Evolutionary conservation across 192 early-diverging fungal genomes (phyloP).

Genomic region (Coemansia erecta): DNA sequence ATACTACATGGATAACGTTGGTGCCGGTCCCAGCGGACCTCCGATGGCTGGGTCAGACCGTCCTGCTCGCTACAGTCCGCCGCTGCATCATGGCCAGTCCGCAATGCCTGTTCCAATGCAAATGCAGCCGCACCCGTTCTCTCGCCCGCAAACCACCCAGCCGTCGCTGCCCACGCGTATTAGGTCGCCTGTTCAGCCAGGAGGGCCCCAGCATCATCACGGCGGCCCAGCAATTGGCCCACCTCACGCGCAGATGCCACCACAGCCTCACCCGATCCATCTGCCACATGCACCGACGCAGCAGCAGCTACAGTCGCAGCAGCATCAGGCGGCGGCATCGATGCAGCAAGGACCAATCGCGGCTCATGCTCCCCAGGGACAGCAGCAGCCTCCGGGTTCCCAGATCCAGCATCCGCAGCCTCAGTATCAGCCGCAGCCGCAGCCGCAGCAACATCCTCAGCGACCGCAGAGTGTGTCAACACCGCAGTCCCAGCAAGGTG

Average conservation of each 20-base stretch:
- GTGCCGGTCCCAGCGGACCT: constrained; percentile 8
- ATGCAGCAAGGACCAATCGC: background rate
- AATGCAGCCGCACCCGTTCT: constrained; percentile 1
- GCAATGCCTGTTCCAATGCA: constrained; percentile 34
- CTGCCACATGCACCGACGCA: background rate
- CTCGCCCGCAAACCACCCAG: constrained; percentile 11
- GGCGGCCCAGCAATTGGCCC: constrained; percentile 2
- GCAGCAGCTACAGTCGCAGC: constrained; percentile 7
- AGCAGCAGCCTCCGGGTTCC: background rate
- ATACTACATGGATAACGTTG: constrained; percentile 16
- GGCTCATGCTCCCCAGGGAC: background rate
- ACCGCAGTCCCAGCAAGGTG: constrained; percentile 11
- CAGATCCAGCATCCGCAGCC: constrained; percentile 18
- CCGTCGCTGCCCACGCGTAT: constrained; percentile 7
- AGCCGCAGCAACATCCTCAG: constrained; percentile 1
- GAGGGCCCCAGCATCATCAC: constrained; percentile 3
- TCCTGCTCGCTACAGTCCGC: constrained; percentile 13
- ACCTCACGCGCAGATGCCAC: constrained; percentile 13
- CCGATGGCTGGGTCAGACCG: constrained; percentile 7
- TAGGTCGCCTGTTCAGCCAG: constrained; percentile 10
- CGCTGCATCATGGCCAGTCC: constrained; percentile 17
- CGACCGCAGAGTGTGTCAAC: background rate
- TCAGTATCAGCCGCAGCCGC: constrained; percentile 12
- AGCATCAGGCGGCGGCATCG: background rate
- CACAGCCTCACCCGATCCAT: background rate